Conservation (phyloP, 2,329 filamentous ascomycete genomes). For the Diplodia scrobiculata region DNA sequence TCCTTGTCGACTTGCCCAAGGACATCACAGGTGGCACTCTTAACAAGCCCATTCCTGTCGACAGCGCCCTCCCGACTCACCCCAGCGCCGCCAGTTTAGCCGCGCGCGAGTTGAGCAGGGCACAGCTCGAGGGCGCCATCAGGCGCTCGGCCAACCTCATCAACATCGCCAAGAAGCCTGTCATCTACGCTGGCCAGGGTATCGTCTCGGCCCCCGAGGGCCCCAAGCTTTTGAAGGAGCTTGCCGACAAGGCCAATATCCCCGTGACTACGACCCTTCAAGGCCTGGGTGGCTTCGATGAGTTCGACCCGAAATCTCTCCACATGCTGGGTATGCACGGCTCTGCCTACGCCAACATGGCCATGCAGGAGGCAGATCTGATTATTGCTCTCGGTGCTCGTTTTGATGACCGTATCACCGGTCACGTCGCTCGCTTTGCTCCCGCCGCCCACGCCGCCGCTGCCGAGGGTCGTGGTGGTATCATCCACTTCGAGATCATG, state of each 20-base stretch:
- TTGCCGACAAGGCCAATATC: slow-evolving; percentile 87
- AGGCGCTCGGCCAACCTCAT: slow-evolving; percentile 76
- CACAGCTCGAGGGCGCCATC: slow-evolving; percentile 73
- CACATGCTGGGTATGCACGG: slow-evolving; percentile 99
- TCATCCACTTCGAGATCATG: slow-evolving; percentile 97
- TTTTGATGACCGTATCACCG: slow-evolving; percentile 94
- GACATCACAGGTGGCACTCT: slow-evolving; percentile 89
- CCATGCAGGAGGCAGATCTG: slow-evolving; percentile 94
- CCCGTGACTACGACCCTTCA: slow-evolving; percentile 96
- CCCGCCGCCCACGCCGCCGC: slow-evolving; percentile 84
- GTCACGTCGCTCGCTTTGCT: slow-evolving; percentile 80
- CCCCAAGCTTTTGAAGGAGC: slow-evolving; percentile 74
- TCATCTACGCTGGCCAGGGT: slow-evolving; percentile 94
- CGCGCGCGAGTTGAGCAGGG: slow-evolving; percentile 70
- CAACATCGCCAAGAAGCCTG: slow-evolving; percentile 87
- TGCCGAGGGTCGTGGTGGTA: slow-evolving; percentile 82
- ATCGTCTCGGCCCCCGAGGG: slow-evolving; percentile 79
- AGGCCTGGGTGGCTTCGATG: slow-evolving; percentile 87
- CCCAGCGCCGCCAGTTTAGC: slow-evolving; percentile 85
- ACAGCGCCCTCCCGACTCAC: slow-evolving; percentile 71
- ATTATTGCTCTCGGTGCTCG: slow-evolving; percentile 92
- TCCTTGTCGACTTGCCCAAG: slow-evolving; percentile 93
- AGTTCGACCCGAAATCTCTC: slow-evolving; percentile 88
- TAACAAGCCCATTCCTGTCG: slow-evolving; percentile 78
- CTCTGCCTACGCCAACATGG: slow-evolving; percentile 94